Conservation (phyloP, 2,329 filamentous ascomycete genomes). For the Cercospora janseana region DNA sequence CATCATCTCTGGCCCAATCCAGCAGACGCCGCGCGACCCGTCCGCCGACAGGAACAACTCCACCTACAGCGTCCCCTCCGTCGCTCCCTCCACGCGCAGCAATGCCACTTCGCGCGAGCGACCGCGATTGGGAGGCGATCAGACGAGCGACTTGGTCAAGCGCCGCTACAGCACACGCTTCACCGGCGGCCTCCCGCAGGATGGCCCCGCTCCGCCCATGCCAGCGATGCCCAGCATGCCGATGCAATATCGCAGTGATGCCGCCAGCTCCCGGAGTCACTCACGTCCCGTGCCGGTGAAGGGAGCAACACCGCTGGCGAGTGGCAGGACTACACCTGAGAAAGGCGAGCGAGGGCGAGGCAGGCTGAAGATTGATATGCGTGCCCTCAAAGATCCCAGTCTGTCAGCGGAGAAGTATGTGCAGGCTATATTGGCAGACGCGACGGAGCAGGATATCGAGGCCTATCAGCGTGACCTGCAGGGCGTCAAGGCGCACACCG, state of each 20-base stretch:
- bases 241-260: conserved; percentile 52
- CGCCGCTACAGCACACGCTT: conserved; percentile 91
- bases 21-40: conserved; percentile 16
- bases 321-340: conserved; percentile 40
- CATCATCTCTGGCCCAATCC: conserved; percentile 60
- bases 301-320: not conserved
- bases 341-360: conserved; percentile 23
- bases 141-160: conserved; percentile 82
- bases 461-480: conserved; percentile 75
- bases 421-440: conserved; percentile 68
- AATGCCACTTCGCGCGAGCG: conserved; percentile 40
- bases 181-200: conserved; percentile 61
- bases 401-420: conserved; percentile 73
- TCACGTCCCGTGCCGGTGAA: conserved; percentile 3
- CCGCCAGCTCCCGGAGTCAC: conserved; percentile 6
- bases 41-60: conserved; percentile 27
- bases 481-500: conserved; percentile 73
- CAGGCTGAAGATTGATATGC: conserved; percentile 69
- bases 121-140: conserved; percentile 46
- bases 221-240: conserved; percentile 59
- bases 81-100: conserved; percentile 19
- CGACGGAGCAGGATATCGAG: conserved; percentile 81
- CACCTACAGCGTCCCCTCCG: conserved; percentile 24
- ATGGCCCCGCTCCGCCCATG: conserved; percentile 65
- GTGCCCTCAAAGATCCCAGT: conserved; percentile 74